A percentile compares a stretch with the other conserved stretches of the same genome.
Evolutionary conservation across 1,284 basidiomycete species (phyloP).

Genomic region (Trametes sp.): DNA sequence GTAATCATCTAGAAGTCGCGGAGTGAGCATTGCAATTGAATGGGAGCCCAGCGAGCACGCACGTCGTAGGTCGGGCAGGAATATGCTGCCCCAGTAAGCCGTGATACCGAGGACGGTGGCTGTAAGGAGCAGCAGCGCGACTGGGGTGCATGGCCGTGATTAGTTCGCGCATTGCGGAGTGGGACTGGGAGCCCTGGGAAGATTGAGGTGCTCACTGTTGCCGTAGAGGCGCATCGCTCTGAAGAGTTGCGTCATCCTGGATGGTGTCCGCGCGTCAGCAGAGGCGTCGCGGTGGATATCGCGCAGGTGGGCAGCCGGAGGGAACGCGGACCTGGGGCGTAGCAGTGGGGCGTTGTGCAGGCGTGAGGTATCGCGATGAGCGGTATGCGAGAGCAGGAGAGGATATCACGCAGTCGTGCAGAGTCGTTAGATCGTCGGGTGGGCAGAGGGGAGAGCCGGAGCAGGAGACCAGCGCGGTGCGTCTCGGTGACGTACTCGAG

Average conservation of each 20-base stretch:
- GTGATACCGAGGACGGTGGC: conserved; percentile 73
- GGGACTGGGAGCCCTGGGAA: conserved; percentile 5
- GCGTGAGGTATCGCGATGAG: conserved; percentile 10
- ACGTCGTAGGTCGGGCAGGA: conserved; percentile 72
- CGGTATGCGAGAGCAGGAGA: neutral
- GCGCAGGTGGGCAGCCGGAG: neutral
- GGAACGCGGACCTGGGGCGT: conserved; percentile 19
- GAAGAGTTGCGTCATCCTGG: conserved; percentile 44
- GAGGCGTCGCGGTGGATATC: neutral
- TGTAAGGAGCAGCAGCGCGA: conserved; percentile 63
- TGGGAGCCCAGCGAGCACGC: conserved; percentile 35
- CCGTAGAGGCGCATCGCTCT: conserved; percentile 43
- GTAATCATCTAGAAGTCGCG: conserved; percentile 60
- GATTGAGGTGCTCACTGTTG: conserved; percentile 34
- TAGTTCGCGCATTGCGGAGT: conserved; percentile 8
- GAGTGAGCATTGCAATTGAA: conserved; percentile 13
- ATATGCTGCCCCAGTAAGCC: conserved; percentile 68
- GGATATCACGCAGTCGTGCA: conserved; percentile 11
- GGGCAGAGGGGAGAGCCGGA: conserved; percentile 20
- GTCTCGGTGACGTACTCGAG: conserved; percentile 10
- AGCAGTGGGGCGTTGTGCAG: neutral
- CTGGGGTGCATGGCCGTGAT: conserved; percentile 44
- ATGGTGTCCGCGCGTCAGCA: conserved; percentile 4
- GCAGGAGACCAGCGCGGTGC: neutral
- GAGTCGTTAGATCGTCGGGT: conserved; percentile 21